These are phyloP conservation scores for Myochromella boudieri DNA, from an alignment of 768 basidiomycete genomes.

Conservation along the genomic window DNA sequence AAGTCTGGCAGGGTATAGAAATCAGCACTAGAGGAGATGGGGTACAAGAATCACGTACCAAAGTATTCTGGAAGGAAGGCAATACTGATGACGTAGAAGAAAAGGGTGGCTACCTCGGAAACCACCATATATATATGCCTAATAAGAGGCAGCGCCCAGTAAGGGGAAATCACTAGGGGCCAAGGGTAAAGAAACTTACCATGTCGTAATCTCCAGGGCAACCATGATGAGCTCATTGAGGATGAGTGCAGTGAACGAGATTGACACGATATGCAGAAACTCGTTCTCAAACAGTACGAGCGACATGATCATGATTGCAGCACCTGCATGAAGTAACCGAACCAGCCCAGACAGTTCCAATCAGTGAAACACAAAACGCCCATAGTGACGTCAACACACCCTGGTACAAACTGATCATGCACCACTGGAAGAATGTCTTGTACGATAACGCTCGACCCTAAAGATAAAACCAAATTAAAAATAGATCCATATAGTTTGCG, in stretches of 20 bases:
- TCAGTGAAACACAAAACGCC: neutral
- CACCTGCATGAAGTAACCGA: constrained; percentile 53
- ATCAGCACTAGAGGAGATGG: constrained; percentile 4
- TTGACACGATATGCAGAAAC: constrained; percentile 96
- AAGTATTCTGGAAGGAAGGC: constrained; percentile 96
- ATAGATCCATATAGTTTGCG: neutral
- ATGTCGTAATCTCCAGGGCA: constrained; percentile 95
- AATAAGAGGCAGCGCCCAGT: neutral
- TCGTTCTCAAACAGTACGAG: constrained; percentile 95
- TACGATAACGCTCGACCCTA: constrained; percentile 92
- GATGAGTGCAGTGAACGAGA: constrained; percentile 94
- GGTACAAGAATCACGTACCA: constrained; percentile 52
- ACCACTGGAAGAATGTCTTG: constrained; percentile 98
- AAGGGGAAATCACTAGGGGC: neutral
- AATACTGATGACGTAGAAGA: constrained; percentile 89
- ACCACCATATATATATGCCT: constrained; percentile 97
- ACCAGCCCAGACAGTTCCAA: constrained; percentile 1
- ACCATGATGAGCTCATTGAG: constrained; percentile 99
- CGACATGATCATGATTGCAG: constrained; percentile 98
- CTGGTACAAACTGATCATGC: constrained; percentile 97
- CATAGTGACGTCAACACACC: constrained; percentile 41
- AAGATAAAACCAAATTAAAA: constrained; percentile 1
- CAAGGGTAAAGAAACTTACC: constrained; percentile 45
- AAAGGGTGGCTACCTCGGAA: constrained; percentile 84
- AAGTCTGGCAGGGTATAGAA: constrained; percentile 57